Base-by-base conservation (phyloP, 257 asterid species). In the Linaria vulgaris region DNA sequence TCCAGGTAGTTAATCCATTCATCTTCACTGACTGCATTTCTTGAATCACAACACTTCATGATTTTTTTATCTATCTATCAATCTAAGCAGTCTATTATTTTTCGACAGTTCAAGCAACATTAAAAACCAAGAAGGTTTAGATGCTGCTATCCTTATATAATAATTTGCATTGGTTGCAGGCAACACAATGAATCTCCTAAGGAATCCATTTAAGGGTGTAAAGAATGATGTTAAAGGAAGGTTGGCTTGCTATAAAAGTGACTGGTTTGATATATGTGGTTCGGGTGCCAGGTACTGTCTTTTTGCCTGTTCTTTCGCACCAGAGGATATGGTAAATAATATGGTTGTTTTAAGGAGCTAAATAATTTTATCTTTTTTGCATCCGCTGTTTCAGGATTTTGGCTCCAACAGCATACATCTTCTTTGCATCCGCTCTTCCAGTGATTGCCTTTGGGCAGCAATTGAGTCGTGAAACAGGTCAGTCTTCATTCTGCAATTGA, bases 391-490 rank as follows among this genome's bases (percentile, higher is more conserved):
- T 70, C 77, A 91, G 98, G 85, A 88, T 91, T 78, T 64, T 91
- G 47, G 98, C 98, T 71, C 98, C 89, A 49, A 71, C 86, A 25
- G 79, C 84, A 19, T 83, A 80, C 79, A 80, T 83, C 66, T 83
- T 80, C 81, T 83, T 83, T 38, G 86, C 86, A 62, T 83, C 86
- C 3, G 81, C 86, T 43, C 71, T 83, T 37, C 90, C 90, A 5
- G 87, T 80, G 4, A 65, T 83, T n/a, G 83, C 90, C 62, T 80
- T 83, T 55, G 90, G 90, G 19, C 87, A 83, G 77, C 90, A 83
- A 46, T 38, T 83, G 76, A 82, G 83, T 66, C 79, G 86, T 31
- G 83, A 76, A 78, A 86, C 98, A 75, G 95, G 98, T 88, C 70
- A 23, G 68, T 66, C 46, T 56, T 59, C 1, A 34, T 34, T 34